These are phyloP conservation scores for Leptodontidium sp. DNA, from an alignment of 2,329 filamentous ascomycete species.

Conservation along the genomic window DNA sequence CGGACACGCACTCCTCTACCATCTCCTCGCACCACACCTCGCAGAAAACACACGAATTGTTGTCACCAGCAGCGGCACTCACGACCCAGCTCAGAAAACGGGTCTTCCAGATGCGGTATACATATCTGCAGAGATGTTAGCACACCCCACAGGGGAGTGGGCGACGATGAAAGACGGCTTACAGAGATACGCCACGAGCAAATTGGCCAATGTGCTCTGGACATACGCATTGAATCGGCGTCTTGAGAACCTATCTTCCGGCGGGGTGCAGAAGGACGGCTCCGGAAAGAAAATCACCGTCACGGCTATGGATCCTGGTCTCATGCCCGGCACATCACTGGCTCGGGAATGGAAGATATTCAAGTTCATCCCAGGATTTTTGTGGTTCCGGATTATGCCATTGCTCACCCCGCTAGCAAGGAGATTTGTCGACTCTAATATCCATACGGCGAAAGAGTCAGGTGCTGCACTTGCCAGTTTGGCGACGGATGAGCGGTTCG, in stretches of 20 bases:
- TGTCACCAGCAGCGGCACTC: slow-evolving; percentile 54
- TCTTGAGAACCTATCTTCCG: slow-evolving; percentile 36
- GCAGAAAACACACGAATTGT: slow-evolving; percentile 53
- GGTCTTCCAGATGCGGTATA: slow-evolving; percentile 55
- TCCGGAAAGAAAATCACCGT: slow-evolving; percentile 50
- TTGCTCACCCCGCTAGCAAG: slow-evolving; percentile 49
- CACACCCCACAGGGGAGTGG: slow-evolving; percentile 48
- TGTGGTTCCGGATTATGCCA: slow-evolving; percentile 50
- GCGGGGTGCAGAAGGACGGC: neutral
- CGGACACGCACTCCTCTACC: slow-evolving; percentile 59
- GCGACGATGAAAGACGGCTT: slow-evolving; percentile 46
- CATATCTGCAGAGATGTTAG: slow-evolving; percentile 54
- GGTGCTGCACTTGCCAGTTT: slow-evolving; percentile 52
- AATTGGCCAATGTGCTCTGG: slow-evolving; percentile 59
- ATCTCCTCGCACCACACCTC: slow-evolving; percentile 53
- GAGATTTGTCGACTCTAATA: slow-evolving; percentile 47
- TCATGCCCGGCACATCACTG: slow-evolving; percentile 58
- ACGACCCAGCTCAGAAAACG: slow-evolving; percentile 55
- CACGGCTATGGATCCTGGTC: slow-evolving; percentile 55
- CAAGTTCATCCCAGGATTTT: slow-evolving; percentile 41
- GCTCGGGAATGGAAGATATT: slow-evolving; percentile 46
- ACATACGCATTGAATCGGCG: slow-evolving; percentile 54
- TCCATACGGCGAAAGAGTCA: slow-evolving; percentile 52
- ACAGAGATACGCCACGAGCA: slow-evolving; percentile 54
- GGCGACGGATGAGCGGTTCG: slow-evolving; percentile 47